Percentiles rank a stretch among this genome's conserved stretches.
These are phyloP conservation scores for Hymenoscyphus fructigenus DNA, from an alignment of 2,329 filamentous ascomycete genomes.

Conservation along the genomic window DNA sequence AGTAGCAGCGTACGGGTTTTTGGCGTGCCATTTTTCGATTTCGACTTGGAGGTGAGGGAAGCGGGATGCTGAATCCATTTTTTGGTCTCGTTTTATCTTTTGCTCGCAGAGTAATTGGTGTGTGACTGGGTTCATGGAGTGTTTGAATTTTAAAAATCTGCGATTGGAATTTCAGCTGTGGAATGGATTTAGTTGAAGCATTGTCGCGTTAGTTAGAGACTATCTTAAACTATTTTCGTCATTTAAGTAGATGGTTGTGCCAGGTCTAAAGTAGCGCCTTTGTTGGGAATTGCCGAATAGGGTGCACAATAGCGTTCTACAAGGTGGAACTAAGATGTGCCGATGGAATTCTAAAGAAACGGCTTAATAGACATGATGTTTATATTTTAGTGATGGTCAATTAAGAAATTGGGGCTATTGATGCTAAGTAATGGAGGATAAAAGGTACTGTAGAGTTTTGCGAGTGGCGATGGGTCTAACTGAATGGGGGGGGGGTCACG, in stretches of 20 bases:
- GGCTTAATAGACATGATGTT: too few species aligned
- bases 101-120: neutral
- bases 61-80: neutral
- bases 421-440: too few species aligned
- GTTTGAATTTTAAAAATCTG: neutral
- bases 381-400: too few species aligned
- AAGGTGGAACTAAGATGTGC: neutral
- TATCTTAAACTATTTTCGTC: neutral
- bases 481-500: too few species aligned
- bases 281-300: neutral
- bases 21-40: constrained; percentile 1
- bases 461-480: too few species aligned
- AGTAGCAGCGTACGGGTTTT: neutral
- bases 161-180: neutral
- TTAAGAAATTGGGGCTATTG: too few species aligned
- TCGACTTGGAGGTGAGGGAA: neutral
- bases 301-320: constrained; percentile 1
- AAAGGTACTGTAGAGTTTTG: too few species aligned
- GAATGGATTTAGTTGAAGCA: neutral
- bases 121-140: neutral
- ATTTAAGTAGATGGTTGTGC: neutral
- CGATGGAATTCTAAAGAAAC: neutral
- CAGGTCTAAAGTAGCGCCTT: neutral
- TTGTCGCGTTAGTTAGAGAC: neutral
- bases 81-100: neutral